Evolutionary conservation across 2,329 filamentous ascomycete genomes (phyloP), one percentile per base, ranked within the genome.

Genomic region (Ophiostoma triangulosporum): DNA sequence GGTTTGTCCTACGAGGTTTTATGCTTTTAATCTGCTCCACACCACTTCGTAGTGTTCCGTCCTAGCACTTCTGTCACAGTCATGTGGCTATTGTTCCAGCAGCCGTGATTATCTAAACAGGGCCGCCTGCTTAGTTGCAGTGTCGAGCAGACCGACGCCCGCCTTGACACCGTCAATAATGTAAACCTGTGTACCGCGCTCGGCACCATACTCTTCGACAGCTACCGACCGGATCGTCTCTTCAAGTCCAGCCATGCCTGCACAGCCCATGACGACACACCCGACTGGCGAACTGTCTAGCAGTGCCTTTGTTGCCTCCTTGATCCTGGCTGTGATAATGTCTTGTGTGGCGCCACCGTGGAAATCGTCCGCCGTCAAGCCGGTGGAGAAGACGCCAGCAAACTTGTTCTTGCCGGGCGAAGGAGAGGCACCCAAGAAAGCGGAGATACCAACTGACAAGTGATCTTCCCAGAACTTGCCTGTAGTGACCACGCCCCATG

Each of bases 401-500:
- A 95, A 95, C 48, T 75, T 75, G 56, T 57, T 50, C 52, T 68
- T 72, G 5, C 20, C 11, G 11, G 0, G 63, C 64, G 1, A 64
- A 64, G 0, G 60, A 60, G 0, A 66, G 62, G 4, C 69, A 64
- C 84, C 86, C 0, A 95, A 66, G 58, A 87, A 83, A 0, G 68
- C 65, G 2, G 69, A 69, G 0, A 93, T 83, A 0, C 85, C 89
- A 0, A 75, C 69, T 0, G 70, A 72, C 12, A 96, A 71, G 33
- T 93, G 81, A 0, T 72, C 66, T 62, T 91, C 84, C 91, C 90
- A 96, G 58, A 85, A 86, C 54, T 79, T 78, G 0, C 89, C 90
- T 0, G 91, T 96, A 5, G 85, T 91, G 5, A 97, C 84, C 58
- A 97, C 93, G 2, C 89, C 91, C 73, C 93, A 96, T 48, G 59